Conservation (phyloP, 768 basidiomycete species). For the Leucosporidium scottii region DNA sequence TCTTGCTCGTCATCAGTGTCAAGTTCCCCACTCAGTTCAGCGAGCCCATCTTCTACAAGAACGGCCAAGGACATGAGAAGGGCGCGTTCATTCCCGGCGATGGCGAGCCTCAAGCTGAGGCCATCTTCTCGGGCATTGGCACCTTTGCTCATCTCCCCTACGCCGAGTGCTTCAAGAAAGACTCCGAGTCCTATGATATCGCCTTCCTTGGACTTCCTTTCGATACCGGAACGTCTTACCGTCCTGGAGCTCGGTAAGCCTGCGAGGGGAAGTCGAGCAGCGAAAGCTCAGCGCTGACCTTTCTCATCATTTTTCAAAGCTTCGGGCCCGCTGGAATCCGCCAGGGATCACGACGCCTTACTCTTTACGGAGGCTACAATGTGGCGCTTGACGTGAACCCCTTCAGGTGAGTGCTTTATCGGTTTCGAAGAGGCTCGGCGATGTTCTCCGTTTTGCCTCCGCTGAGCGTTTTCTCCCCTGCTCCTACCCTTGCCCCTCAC, state of each 20-base stretch:
- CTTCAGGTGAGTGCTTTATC: not conserved
- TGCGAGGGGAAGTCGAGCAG: no score
- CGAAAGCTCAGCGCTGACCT: no score
- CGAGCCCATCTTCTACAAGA: constrained; percentile 3
- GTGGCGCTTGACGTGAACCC: constrained; percentile 1
- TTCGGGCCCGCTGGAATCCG: constrained; percentile 27
- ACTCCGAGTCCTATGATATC: constrained; percentile 13
- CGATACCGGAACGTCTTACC: constrained; percentile 17
- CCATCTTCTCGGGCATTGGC: constrained; percentile 15
- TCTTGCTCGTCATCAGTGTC: not conserved
- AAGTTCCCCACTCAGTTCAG: not conserved
- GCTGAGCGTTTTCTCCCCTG: no score
- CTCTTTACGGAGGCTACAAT: constrained; percentile 7
- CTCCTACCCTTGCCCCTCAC: no score
- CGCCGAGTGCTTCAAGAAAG: constrained; percentile 14
- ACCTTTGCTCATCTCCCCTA: constrained; percentile 27
- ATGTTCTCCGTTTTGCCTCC: no score
- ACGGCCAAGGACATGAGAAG: not conserved
- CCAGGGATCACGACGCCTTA: constrained; percentile 9
- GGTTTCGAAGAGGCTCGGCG: no score
- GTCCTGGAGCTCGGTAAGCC: constrained; percentile 21
- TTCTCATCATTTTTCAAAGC: no score
- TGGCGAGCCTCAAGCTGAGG: constrained; percentile 9
- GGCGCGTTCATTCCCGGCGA: constrained; percentile 1
- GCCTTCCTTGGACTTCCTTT: constrained; percentile 18